phyloP scores from a whole-genome alignment of 2,329 filamentous ascomycete species.

The Epichloe bromicola region DNA sequence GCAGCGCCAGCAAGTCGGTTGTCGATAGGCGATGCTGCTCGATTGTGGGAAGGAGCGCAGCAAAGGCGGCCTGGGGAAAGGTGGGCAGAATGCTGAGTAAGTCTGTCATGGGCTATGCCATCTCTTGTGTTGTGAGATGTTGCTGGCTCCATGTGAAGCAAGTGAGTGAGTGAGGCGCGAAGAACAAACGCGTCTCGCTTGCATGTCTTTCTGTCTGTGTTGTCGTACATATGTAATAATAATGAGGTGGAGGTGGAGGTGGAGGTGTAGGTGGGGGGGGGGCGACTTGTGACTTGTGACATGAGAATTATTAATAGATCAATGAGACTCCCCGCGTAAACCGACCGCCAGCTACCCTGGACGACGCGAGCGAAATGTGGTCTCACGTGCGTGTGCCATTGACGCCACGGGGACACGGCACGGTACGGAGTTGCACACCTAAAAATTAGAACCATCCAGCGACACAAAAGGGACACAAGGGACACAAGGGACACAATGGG shows the following conservation, averaged over 20 bases:
- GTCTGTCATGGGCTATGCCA: conserved; percentile 58
- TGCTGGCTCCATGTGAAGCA: too few relatives aligned
- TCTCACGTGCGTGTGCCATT: not conserved
- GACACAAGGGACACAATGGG: not conserved
- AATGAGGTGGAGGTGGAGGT: too few relatives aligned
- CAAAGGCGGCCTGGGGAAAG: conserved; percentile 59
- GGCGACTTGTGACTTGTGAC: too few relatives aligned
- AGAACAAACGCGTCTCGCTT: too few relatives aligned
- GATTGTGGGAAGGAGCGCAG: conserved; percentile 63
- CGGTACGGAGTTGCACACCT: too few relatives aligned
- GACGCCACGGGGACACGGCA: too few relatives aligned
- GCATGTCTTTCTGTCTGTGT: too few relatives aligned
- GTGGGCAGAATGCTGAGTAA: conserved; percentile 69
- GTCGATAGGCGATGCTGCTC: conserved; percentile 68
- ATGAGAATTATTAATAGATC: too few relatives aligned
- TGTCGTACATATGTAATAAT: too few relatives aligned
- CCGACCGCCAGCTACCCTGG: not conserved
- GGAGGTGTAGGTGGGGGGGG: too few relatives aligned
- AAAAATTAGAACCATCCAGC: too few relatives aligned
- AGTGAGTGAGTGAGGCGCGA: not conserved
- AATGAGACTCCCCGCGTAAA: too few relatives aligned
- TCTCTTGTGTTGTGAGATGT: not conserved
- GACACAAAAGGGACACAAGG: not conserved
- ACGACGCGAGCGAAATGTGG: not conserved
- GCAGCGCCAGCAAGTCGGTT: conserved; percentile 73